A percentile compares a stretch with the other conserved stretches of the same genome.
phyloP scores from a whole-genome alignment of 148 eudicot genomes.

The Arctostaphylos glauca region DNA sequence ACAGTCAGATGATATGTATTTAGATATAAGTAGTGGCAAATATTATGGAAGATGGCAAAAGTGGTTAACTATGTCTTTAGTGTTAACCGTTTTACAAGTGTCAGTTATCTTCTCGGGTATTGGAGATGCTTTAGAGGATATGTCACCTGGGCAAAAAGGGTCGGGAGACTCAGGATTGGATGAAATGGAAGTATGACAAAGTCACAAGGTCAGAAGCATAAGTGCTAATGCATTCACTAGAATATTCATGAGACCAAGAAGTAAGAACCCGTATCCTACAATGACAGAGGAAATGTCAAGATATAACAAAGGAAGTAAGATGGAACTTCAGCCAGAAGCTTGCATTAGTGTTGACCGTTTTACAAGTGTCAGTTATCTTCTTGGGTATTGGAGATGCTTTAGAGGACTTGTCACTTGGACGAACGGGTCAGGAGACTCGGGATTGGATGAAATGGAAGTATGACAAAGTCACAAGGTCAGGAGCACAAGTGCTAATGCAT shows the following conservation, averaged over 20 bases:
- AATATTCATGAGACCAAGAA: neutral
- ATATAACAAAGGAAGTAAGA: neutral
- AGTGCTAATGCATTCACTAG: neutral
- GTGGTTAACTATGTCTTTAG: neutral
- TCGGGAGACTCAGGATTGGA: neutral
- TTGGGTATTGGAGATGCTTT: neutral
- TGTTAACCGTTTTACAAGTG: neutral
- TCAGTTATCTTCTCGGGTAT: neutral
- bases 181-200: neutral
- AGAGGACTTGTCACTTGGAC: neutral
- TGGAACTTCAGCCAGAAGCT: neutral
- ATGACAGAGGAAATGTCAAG: neutral
- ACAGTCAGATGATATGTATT: neutral
- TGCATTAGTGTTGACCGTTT: neutral
- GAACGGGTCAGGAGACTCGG: neutral
- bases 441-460: neutral
- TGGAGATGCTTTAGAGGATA: neutral
- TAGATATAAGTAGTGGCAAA: neutral
- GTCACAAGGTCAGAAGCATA: neutral
- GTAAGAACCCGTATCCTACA: neutral
- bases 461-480: neutral
- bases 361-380: neutral
- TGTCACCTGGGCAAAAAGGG: neutral
- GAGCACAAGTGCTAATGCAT: neutral
- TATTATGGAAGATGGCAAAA: neutral